Conservation (phyloP, 805 yeast species). For the Wickerhamomyces queroliae region DNA sequence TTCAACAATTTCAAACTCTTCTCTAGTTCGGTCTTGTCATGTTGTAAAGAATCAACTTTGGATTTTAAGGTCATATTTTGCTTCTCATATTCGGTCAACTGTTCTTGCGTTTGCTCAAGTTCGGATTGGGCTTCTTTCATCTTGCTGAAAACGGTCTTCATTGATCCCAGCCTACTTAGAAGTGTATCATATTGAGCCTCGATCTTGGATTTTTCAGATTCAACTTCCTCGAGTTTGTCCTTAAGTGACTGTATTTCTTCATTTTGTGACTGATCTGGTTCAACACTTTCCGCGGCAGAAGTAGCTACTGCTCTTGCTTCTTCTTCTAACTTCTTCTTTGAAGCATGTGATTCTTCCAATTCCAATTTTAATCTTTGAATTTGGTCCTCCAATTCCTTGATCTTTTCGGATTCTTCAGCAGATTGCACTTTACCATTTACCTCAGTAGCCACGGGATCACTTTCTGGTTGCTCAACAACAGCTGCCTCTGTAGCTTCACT, state of each 20-base stretch:
- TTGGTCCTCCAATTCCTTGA: conserved; percentile 7
- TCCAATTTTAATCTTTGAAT: conserved; percentile 9
- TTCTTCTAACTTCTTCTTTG: conserved; percentile 2
- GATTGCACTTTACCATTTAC: background rate
- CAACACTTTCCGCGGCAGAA: background rate
- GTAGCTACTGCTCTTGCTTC: conserved; percentile 2
- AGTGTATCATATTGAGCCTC: conserved; percentile 58
- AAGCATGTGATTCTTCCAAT: conserved; percentile 1
- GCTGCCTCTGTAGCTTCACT: no score
- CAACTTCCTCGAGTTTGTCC: conserved; percentile 28
- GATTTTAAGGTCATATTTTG: conserved; percentile 31
- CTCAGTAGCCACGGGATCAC: no score
- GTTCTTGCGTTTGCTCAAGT: conserved; percentile 48
- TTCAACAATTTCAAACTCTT: conserved; percentile 29
- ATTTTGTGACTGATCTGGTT: background rate
- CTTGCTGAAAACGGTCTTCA: conserved; percentile 67
- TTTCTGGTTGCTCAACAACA: no score
- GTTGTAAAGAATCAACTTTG: conserved; percentile 25
- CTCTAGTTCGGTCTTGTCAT: conserved; percentile 28
- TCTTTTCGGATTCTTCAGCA: background rate
- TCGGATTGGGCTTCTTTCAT: conserved; percentile 69
- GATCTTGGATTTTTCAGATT: conserved; percentile 49
- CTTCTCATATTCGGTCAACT: conserved; percentile 40
- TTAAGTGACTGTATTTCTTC: conserved; percentile 16
- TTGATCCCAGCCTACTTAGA: conserved; percentile 57